A percentile compares a stretch with the other conserved stretches of the same genome.
These are phyloP conservation scores for Schizosaccharomyces lindneri DNA, from an alignment of 805 yeast genomes.

Conservation along the genomic window DNA sequence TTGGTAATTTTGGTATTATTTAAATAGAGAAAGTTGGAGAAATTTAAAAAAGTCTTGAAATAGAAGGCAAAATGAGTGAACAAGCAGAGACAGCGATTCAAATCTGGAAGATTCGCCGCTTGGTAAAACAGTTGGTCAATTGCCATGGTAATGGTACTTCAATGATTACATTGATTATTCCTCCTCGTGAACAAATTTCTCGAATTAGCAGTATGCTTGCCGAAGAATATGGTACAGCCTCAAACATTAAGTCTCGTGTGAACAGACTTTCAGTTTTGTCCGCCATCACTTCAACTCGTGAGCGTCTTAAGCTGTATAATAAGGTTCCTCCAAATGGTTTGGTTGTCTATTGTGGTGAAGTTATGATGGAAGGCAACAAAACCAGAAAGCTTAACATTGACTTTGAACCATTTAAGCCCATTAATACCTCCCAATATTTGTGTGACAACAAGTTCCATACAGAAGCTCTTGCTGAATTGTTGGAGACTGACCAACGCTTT, in stretches of 20 bases:
- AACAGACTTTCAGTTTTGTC: conserved; percentile 84
- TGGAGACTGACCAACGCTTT: conserved; percentile 85
- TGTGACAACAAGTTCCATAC: conserved; percentile 98
- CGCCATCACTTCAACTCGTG: conserved; percentile 96
- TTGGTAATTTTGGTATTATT: no score
- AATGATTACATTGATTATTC: conserved; percentile 80
- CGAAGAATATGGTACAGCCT: conserved; percentile 96
- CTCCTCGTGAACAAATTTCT: conserved; percentile 86
- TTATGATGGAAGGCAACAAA: conserved; percentile 87
- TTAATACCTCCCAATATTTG: conserved; percentile 81
- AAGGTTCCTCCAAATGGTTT: conserved; percentile 85
- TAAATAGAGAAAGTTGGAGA: no score
- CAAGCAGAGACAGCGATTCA: conserved; percentile 93
- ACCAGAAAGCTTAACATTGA: conserved; percentile 91
- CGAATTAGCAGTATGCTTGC: conserved; percentile 74
- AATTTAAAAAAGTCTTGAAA: background rate
- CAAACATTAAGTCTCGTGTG: conserved; percentile 92
- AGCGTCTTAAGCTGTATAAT: conserved; percentile 71
- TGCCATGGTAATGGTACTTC: conserved; percentile 99
- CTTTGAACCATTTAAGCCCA: conserved; percentile 96
- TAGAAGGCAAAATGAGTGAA: conserved; percentile 8
- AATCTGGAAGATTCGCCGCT: conserved; percentile 94
- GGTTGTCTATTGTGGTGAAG: conserved; percentile 95
- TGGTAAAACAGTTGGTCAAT: conserved; percentile 24
- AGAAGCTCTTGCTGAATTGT: conserved; percentile 78